phyloP scores from a whole-genome alignment of 2,329 filamentous ascomycete genomes.

The Lecanicillium sp. region DNA sequence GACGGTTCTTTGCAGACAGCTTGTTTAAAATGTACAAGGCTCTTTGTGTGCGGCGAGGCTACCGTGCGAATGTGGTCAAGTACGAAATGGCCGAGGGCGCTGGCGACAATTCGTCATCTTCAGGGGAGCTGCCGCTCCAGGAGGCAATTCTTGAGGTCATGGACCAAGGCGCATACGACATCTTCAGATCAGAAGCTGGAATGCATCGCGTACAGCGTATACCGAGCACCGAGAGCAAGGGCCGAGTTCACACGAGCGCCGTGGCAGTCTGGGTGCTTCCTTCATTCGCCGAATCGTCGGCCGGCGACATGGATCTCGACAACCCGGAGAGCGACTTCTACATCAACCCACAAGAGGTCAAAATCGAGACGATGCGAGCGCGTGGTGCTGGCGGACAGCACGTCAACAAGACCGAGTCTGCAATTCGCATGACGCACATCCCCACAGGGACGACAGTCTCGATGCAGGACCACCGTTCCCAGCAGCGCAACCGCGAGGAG shows the following conservation, averaged over 20 bases:
- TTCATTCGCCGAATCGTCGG: slow-evolving; percentile 56
- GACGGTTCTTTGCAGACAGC: slow-evolving; percentile 80
- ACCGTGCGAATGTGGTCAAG: slow-evolving; percentile 64
- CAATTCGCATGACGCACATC: slow-evolving; percentile 82
- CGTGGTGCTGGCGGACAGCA: slow-evolving; percentile 92
- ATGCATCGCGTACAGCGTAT: slow-evolving; percentile 94
- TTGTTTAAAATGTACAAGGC: slow-evolving; percentile 83
- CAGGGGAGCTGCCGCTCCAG: slow-evolving; percentile 62
- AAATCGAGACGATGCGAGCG: slow-evolving; percentile 82
- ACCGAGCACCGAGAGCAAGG: slow-evolving; percentile 83
- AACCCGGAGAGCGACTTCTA: slow-evolving; percentile 90
- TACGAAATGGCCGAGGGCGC: slow-evolving; percentile 68
- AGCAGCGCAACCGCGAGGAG: slow-evolving; percentile 78
- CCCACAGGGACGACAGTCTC: slow-evolving; percentile 81
- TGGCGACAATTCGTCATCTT: slow-evolving; percentile 41
- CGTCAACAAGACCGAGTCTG: slow-evolving; percentile 97
- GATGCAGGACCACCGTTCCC: slow-evolving; percentile 89
- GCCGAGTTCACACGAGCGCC: slow-evolving; percentile 87
- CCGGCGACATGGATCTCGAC: slow-evolving; percentile 54
- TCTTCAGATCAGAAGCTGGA: slow-evolving; percentile 79
- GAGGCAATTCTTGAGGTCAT: slow-evolving; percentile 86
- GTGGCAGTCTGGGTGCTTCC: slow-evolving; percentile 90
- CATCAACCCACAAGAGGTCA: slow-evolving; percentile 75
- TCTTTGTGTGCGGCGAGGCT: slow-evolving; percentile 64
- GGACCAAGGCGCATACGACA: slow-evolving; percentile 68